phyloP scores from a whole-genome alignment of 148 eudicot species.

The Nepenthes gracilis region DNA sequence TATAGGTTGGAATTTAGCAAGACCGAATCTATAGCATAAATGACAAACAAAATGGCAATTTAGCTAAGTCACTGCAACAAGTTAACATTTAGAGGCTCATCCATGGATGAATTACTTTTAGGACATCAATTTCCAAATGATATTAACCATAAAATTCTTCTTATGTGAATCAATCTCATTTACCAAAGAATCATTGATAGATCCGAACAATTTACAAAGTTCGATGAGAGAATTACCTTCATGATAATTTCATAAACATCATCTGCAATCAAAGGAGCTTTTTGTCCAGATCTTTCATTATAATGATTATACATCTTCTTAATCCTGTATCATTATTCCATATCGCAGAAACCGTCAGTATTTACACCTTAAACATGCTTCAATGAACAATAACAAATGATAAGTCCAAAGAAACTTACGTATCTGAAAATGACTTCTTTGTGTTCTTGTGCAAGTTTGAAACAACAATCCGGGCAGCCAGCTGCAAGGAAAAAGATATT shows the following conservation, averaged over 20 bases:
- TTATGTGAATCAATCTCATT: too few relatives aligned
- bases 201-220: neutral
- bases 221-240: slow-evolving; percentile 39
- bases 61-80: too few relatives aligned
- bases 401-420: slow-evolving; percentile 36
- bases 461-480: slow-evolving; percentile 91
- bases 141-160: too few relatives aligned
- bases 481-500: slow-evolving; percentile 20
- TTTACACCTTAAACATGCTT: neutral
- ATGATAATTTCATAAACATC: slow-evolving; percentile 92
- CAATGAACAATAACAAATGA: neutral
- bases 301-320: slow-evolving; percentile 70
- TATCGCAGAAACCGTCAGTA: neutral
- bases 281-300: slow-evolving; percentile 71
- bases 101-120: too few relatives aligned
- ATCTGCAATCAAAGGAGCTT: slow-evolving; percentile 81
- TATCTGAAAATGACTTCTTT: slow-evolving; percentile 76
- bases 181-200: too few relatives aligned
- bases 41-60: too few relatives aligned
- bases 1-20: too few relatives aligned
- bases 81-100: too few relatives aligned
- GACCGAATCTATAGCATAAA: too few relatives aligned
- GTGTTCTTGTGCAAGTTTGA: slow-evolving; percentile 93
- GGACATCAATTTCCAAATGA: too few relatives aligned
- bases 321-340: slow-evolving; percentile 29